Evolutionary conservation across 306 rosid species (phyloP).

Genomic region (Abrus pulchellus): DNA sequence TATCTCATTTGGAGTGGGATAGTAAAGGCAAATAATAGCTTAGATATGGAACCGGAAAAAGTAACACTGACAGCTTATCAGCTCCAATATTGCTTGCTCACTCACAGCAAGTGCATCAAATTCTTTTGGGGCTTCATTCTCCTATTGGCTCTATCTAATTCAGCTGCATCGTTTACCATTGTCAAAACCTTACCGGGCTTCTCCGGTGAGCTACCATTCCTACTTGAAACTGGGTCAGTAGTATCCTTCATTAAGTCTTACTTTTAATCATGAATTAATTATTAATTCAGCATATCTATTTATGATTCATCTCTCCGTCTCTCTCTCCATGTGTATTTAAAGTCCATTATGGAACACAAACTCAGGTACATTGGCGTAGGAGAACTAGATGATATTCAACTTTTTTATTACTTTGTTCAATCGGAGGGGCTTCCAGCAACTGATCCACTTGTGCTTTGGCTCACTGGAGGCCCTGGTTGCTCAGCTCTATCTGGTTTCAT

Average conservation of each 20-base stretch:
- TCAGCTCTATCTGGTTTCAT: conserved; percentile 44
- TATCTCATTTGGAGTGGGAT: no score
- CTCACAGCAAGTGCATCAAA: background rate
- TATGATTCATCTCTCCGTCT: no score
- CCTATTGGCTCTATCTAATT: conserved; percentile 16
- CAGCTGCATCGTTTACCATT: conserved; percentile 26
- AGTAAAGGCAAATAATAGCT: background rate
- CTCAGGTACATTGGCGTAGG: conserved; percentile 57
- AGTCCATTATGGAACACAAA: background rate
- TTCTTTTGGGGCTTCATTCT: conserved; percentile 25
- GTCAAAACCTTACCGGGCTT: conserved; percentile 46
- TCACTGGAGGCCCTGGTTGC: conserved; percentile 54
- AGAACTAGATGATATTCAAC: conserved; percentile 46
- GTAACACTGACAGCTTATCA: background rate
- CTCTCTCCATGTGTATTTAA: no score
- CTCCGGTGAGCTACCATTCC: conserved; percentile 39
- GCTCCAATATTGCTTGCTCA: background rate
- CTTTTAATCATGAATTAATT: background rate
- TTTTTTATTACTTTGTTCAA: conserved; percentile 59
- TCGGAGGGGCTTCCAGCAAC: conserved; percentile 44
- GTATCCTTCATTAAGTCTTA: background rate
- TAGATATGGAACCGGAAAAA: background rate
- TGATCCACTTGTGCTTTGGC: conserved; percentile 60
- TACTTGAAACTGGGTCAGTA: conserved; percentile 44
- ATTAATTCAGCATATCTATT: background rate